Evolutionary conservation across 78 protist genomes (phyloP).

Genomic region (Dictyostelium firmibasis): DNA sequence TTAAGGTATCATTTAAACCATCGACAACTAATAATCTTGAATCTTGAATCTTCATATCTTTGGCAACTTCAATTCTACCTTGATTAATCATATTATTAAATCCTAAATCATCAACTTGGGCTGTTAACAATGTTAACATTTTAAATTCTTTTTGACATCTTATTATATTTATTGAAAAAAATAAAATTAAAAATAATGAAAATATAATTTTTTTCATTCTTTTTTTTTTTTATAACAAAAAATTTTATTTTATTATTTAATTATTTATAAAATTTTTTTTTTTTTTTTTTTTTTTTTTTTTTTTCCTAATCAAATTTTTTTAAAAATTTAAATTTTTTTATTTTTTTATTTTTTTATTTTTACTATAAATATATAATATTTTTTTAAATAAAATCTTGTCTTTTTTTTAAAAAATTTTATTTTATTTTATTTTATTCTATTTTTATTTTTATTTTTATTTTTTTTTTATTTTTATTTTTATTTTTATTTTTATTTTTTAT

Average conservation of each 20-base stretch:
- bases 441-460: too few relatives aligned
- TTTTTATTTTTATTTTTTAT: too few relatives aligned
- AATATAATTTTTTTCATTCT: neutral
- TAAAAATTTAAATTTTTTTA: too few relatives aligned
- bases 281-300: too few relatives aligned
- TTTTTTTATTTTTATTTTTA: too few relatives aligned
- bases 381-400: too few relatives aligned
- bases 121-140: neutral
- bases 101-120: slow-evolving; percentile 17
- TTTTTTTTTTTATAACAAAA: neutral
- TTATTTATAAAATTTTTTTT: too few relatives aligned
- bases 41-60: neutral
- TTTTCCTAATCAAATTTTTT: too few relatives aligned
- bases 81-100: slow-evolving; percentile 25
- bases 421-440: neutral
- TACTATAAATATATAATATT: too few relatives aligned
- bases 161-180: neutral
- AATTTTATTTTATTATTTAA: neutral
- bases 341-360: too few relatives aligned
- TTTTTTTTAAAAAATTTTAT: too few relatives aligned
- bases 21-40: neutral
- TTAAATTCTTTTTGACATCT: neutral
- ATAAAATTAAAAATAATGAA: neutral
- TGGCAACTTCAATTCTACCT: neutral
- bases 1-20: neutral